Percentiles rank a stretch among this genome's conserved stretches.
Conservation (phyloP, 257 asterid species). For the Plantago major region DNA sequence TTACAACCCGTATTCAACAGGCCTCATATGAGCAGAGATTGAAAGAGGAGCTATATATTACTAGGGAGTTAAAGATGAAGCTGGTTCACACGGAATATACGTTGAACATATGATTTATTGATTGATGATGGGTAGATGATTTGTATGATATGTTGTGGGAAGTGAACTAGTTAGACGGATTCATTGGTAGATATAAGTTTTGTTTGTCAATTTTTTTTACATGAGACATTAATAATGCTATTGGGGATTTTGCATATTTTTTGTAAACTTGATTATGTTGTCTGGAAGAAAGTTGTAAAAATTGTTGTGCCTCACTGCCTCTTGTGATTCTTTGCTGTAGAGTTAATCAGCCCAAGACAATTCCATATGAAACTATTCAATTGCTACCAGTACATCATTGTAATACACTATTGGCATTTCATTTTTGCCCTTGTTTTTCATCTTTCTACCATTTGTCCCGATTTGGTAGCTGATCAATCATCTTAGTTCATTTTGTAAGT, state of each 20-base stretch:
- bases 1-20: constrained; percentile 46
- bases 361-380: too few relatives aligned
- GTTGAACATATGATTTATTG: constrained; percentile 11
- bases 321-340: too few relatives aligned
- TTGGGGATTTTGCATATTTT: constrained; percentile 6
- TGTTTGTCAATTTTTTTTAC: constrained; percentile 1
- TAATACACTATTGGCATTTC: too few relatives aligned
- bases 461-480: too few relatives aligned
- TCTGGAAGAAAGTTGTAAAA: too few relatives aligned
- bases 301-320: too few relatives aligned
- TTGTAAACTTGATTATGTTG: constrained; percentile 1
- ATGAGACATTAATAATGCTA: constrained; percentile 16
- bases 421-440: too few relatives aligned
- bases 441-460: too few relatives aligned
- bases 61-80: constrained; percentile 3
- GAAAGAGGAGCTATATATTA: constrained; percentile 6
- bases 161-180: constrained; percentile 25
- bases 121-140: constrained; percentile 5
- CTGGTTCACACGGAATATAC: constrained; percentile 7
- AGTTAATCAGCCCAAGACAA: too few relatives aligned
- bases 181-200: constrained; percentile 36
- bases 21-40: constrained; percentile 32
- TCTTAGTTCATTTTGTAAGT: too few relatives aligned
- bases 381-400: too few relatives aligned
- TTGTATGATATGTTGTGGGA: constrained; percentile 33